These are phyloP conservation scores for Boletus speciosus DNA, from an alignment of 768 basidiomycete species.

Conservation along the genomic window DNA sequence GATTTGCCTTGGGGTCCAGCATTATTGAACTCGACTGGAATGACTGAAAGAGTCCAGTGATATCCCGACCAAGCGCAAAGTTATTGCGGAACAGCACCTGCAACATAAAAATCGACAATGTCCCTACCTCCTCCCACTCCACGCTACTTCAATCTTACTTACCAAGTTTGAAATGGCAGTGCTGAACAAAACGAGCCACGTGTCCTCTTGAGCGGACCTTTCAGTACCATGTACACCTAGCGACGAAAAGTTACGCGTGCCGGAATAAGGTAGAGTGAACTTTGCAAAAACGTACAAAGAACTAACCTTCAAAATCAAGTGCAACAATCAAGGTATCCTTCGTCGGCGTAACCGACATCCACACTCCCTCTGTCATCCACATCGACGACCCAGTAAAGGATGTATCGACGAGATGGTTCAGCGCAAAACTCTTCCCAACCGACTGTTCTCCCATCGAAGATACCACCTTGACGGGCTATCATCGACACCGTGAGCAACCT, in stretches of 20 bases:
- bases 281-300: too few species aligned
- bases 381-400: slow-evolving; percentile 66
- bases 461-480: slow-evolving; percentile 58
- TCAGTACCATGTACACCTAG: slow-evolving; percentile 61
- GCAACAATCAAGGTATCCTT: slow-evolving; percentile 52
- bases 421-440: slow-evolving; percentile 56
- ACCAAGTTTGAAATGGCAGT: slow-evolving; percentile 64
- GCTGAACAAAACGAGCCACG: slow-evolving; percentile 60
- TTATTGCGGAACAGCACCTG: slow-evolving; percentile 67
- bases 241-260: not conserved
- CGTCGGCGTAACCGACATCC: slow-evolving; percentile 66
- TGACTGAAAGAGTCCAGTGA: slow-evolving; percentile 58
- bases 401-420: slow-evolving; percentile 61
- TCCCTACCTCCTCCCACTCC: too few species aligned
- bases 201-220: slow-evolving; percentile 60
- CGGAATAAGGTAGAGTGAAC: not conserved
- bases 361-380: slow-evolving; percentile 66
- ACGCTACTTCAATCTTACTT: slow-evolving; percentile 32
- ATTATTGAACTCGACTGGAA: slow-evolving; percentile 59
- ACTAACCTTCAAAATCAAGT: slow-evolving; percentile 59
- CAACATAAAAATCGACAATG: not conserved
- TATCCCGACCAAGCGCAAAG: slow-evolving; percentile 58
- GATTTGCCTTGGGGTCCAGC: slow-evolving; percentile 56
- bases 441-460: slow-evolving; percentile 71
- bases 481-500: not conserved